phyloP scores from a whole-genome alignment of 768 basidiomycete genomes.

The Mycena vitilis region DNA sequence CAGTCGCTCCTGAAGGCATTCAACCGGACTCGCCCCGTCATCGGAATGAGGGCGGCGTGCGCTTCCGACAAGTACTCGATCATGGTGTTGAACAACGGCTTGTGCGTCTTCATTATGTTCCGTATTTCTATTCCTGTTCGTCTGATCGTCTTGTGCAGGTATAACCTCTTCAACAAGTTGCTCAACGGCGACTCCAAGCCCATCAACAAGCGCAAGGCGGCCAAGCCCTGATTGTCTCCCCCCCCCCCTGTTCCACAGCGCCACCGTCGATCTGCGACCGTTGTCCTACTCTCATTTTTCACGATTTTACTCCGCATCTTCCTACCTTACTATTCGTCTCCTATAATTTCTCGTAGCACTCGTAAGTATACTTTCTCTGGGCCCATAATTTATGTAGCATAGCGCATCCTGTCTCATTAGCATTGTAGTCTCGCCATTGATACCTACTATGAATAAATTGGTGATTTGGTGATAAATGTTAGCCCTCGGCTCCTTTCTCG shows the following conservation, averaged over 20 bases:
- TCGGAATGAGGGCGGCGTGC: neutral
- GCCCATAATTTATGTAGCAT: neutral
- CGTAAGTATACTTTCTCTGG: too few species aligned
- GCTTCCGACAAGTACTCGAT: neutral
- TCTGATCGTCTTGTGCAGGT: conserved; percentile 1
- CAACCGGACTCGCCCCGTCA: neutral
- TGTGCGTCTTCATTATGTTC: neutral
- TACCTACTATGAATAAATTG: neutral
- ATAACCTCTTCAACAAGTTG: neutral
- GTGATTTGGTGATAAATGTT: neutral
- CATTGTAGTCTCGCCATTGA: neutral
- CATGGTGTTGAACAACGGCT: neutral
- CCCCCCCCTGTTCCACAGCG: too few species aligned
- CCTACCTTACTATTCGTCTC: neutral
- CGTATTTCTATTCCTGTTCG: neutral
- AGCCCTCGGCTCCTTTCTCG: too few species aligned
- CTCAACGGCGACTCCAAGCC: neutral
- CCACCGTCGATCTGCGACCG: too few species aligned
- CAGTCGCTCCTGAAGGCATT: neutral
- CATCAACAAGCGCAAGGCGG: too few species aligned
- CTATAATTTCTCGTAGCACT: neutral
- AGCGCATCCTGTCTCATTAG: neutral
- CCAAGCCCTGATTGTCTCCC: too few species aligned
- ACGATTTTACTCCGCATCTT: neutral
- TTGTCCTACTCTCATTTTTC: neutral